Evolutionary conservation across 805 yeast genomes (phyloP).

Genomic region (Blastobotrys mokoenaii): DNA sequence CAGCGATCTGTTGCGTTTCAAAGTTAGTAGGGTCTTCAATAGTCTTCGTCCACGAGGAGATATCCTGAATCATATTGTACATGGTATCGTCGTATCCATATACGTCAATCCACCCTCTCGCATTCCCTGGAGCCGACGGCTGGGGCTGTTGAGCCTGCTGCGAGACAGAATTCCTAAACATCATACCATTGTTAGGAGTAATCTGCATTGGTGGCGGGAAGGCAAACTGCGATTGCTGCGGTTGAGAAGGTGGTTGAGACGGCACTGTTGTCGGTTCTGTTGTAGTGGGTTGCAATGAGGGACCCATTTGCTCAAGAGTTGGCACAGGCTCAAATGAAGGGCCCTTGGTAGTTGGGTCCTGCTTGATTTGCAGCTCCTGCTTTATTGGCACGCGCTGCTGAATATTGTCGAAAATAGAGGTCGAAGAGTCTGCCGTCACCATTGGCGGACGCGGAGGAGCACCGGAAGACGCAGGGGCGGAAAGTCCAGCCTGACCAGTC

Average conservation of each 20-base stretch:
- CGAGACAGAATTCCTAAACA: background rate
- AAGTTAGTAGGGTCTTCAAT: conserved; percentile 5
- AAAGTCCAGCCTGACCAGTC: background rate
- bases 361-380: too few species aligned
- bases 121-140: background rate
- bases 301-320: background rate
- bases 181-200: background rate
- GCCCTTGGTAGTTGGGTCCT: too few species aligned
- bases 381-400: too few species aligned
- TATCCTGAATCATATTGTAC: conserved; percentile 24
- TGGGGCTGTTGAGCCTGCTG: background rate
- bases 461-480: background rate
- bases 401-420: conserved; percentile 1
- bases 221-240: background rate
- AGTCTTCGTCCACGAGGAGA: conserved; percentile 20
- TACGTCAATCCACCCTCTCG: conserved; percentile 6
- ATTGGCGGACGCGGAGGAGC: background rate
- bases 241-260: background rate
- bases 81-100: conserved; percentile 22
- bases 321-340: background rate
- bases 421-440: background rate
- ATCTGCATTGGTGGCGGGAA: background rate
- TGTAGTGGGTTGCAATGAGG: too few species aligned
- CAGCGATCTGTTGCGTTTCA: conserved; percentile 9
- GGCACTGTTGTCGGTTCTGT: background rate